These are phyloP conservation scores for Amanita pallidorosea DNA, from an alignment of 768 basidiomycete genomes.

Conservation along the genomic window DNA sequence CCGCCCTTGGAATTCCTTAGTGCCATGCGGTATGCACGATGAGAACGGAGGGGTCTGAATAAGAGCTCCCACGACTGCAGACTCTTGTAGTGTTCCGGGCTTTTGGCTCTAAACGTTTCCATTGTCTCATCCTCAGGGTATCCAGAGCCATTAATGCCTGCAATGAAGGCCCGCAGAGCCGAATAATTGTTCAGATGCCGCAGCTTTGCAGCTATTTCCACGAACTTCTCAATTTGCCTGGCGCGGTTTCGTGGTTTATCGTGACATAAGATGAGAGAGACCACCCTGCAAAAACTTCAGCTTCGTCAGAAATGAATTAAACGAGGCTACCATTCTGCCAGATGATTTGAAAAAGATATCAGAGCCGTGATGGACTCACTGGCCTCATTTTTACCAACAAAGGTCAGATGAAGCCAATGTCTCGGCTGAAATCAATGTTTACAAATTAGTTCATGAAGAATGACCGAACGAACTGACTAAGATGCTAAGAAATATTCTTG, in stretches of 20 bases:
- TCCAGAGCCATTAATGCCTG: conserved; percentile 80
- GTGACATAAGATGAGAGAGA: conserved; percentile 83
- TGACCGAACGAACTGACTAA: conserved; percentile 34
- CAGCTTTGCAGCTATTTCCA: conserved; percentile 72
- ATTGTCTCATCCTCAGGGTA: conserved; percentile 71
- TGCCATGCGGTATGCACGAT: conserved; percentile 86
- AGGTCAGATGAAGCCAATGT: conserved; percentile 77
- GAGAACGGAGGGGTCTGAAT: conserved; percentile 70
- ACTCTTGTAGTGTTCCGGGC: conserved; percentile 63
- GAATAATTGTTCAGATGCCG: conserved; percentile 88
- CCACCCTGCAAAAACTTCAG: conserved; percentile 50
- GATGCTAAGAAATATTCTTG: conserved; percentile 61
- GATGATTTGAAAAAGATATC: conserved; percentile 69
- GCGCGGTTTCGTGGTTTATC: conserved; percentile 68
- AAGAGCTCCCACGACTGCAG: conserved; percentile 79
- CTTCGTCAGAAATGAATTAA: not conserved
- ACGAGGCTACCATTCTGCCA: conserved; percentile 64
- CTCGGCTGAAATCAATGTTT: conserved; percentile 46
- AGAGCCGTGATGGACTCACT: conserved; percentile 65
- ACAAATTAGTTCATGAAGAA: conserved; percentile 5
- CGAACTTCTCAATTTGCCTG: conserved; percentile 80
- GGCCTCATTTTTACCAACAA: conserved; percentile 49
- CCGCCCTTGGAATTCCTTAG: conserved; percentile 76
- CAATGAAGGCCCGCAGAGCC: conserved; percentile 85
- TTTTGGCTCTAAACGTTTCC: conserved; percentile 57